These are phyloP conservation scores for Butyriboletus loyo DNA, from an alignment of 768 basidiomycete genomes.

Conservation along the genomic window DNA sequence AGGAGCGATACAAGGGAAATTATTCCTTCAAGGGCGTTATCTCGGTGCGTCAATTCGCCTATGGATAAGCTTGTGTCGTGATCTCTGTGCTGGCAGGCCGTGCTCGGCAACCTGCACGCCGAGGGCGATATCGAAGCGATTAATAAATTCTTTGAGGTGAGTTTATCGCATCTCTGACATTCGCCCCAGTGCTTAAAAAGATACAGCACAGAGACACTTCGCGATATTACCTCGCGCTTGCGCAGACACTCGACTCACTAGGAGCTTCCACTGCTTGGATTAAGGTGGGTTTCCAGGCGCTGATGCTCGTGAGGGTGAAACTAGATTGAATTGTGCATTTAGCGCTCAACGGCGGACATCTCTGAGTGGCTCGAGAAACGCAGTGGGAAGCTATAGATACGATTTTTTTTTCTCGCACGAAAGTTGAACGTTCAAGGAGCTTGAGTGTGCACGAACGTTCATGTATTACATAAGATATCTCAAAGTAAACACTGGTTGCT, in stretches of 20 bases:
- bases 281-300: slow-evolving; percentile 41
- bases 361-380: slow-evolving; percentile 44
- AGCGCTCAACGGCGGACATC: slow-evolving; percentile 63
- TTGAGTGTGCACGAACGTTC: no score
- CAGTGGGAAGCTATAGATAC: not conserved
- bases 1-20: slow-evolving; percentile 69
- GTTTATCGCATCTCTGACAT: slow-evolving; percentile 3
- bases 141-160: slow-evolving; percentile 74
- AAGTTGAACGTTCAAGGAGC: no score
- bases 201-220: slow-evolving; percentile 62
- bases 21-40: slow-evolving; percentile 54
- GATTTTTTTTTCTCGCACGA: not conserved
- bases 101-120: slow-evolving; percentile 53
- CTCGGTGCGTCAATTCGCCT: slow-evolving; percentile 37
- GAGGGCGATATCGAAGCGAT: slow-evolving; percentile 62
- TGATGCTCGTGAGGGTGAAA: not conserved
- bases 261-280: slow-evolving; percentile 59
- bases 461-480: slow-evolving; percentile 15
- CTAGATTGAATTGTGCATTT: slow-evolving; percentile 1
- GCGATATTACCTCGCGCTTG: slow-evolving; percentile 61
- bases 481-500: not conserved
- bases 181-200: not conserved
- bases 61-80: not conserved
- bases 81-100: slow-evolving; percentile 26
- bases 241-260: slow-evolving; percentile 69